These are phyloP conservation scores for Thalassiosira livingstoniorum DNA, from an alignment of 352 stramenopile genomes.

Conservation along the genomic window DNA sequence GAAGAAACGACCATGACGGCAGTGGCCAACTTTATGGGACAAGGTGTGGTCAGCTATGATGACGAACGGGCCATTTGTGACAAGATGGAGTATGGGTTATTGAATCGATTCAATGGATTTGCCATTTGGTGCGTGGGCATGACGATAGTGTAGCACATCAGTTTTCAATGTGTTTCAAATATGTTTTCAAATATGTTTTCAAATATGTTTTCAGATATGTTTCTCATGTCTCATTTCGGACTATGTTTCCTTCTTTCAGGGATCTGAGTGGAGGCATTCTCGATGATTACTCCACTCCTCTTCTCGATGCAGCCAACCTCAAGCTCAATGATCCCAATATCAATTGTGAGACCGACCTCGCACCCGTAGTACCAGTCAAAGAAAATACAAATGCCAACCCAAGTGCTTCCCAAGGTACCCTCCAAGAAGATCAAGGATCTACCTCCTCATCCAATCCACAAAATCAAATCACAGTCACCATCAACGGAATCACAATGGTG, in stretches of 20 bases:
- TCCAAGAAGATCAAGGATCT: too few species aligned
- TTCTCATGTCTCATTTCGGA: background rate
- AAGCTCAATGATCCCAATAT: conserved; percentile 46
- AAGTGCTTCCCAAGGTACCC: too few species aligned
- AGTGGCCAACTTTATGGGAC: conserved; percentile 16
- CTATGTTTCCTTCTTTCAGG: background rate
- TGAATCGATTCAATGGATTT: conserved; percentile 48
- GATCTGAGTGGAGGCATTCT: conserved; percentile 50
- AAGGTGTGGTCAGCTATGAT: conserved; percentile 37
- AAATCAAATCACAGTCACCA: too few species aligned
- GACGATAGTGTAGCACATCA: too few species aligned
- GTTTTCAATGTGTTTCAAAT: too few species aligned
- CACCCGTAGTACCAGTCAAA: too few species aligned
- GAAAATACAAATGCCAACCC: too few species aligned
- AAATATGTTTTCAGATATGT: background rate
- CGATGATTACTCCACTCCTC: conserved; percentile 53
- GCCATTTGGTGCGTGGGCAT: conserved; percentile 44
- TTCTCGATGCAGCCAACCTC: conserved; percentile 56
- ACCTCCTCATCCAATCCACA: too few species aligned
- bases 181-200: background rate
- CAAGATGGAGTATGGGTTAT: conserved; percentile 49
- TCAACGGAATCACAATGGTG: background rate
- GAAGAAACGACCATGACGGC: conserved; percentile 47
- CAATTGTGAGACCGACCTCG: conserved; percentile 22
- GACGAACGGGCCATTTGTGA: conserved; percentile 57